Evolutionary conservation across 352 stramenopile species (phyloP).

Genomic region (Phytophthora citricola): DNA sequence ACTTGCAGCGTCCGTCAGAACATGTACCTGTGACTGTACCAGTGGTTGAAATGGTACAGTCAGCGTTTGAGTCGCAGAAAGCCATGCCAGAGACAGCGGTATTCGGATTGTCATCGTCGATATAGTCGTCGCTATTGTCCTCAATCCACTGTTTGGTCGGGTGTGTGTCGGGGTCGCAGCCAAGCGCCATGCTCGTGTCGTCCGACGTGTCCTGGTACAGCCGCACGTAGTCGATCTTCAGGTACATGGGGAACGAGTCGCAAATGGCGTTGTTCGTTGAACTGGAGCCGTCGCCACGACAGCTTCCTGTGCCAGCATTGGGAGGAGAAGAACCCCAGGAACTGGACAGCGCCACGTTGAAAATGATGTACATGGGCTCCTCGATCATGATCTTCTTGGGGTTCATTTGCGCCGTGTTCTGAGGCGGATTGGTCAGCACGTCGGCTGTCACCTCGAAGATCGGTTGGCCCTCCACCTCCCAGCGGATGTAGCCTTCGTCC

Average conservation of each 20-base stretch:
- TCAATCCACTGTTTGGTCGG: constrained; percentile 25
- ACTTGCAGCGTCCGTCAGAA: constrained; percentile 19
- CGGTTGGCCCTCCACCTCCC: constrained; percentile 3
- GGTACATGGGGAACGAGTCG: constrained; percentile 55
- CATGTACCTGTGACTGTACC: no score
- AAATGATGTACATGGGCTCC: constrained; percentile 83
- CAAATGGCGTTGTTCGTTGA: constrained; percentile 41
- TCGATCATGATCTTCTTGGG: constrained; percentile 75
- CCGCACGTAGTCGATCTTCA: constrained; percentile 51
- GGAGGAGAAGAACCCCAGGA: constrained; percentile 74
- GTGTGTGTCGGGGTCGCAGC: constrained; percentile 36
- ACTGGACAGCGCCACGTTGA: constrained; percentile 21
- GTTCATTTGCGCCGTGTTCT: constrained; percentile 60
- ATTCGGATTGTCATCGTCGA: constrained; percentile 20
- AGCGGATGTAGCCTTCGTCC: constrained; percentile 11
- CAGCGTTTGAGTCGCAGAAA: constrained; percentile 14
- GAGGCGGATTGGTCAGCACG: constrained; percentile 31
- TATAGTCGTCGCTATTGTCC: constrained; percentile 23
- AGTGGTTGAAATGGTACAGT: constrained; percentile 15
- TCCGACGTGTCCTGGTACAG: constrained; percentile 37
- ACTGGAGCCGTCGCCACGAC: constrained; percentile 39
- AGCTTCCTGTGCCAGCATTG: constrained; percentile 46
- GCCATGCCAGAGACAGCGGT: constrained; percentile 7
- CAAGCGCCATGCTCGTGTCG: constrained; percentile 44
- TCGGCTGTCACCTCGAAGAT: constrained; percentile 9